Evolutionary conservation across 1,139 yeast genomes (phyloP).

Genomic region (Debaryomyces fabryi): DNA sequence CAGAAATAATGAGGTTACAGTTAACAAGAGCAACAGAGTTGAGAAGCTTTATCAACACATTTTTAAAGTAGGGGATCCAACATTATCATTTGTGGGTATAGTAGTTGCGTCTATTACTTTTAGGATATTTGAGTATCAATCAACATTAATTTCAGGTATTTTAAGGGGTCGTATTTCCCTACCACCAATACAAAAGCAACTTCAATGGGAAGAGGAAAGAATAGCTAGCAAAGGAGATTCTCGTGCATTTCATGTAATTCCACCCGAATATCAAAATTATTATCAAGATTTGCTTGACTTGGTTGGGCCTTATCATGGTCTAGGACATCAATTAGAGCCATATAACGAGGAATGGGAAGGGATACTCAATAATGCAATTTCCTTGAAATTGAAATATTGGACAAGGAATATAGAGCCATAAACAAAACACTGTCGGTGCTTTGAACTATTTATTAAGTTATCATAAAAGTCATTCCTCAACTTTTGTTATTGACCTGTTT

Average conservation of each 20-base stretch:
- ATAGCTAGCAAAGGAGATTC: slow-evolving; percentile 30
- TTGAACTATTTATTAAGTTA: too few relatives aligned
- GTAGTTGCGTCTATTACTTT: slow-evolving; percentile 43
- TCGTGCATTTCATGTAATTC: slow-evolving; percentile 19
- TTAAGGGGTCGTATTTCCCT: slow-evolving; percentile 31
- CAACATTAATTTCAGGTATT: slow-evolving; percentile 36
- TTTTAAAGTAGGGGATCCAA: slow-evolving; percentile 37
- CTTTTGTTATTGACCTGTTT: too few relatives aligned
- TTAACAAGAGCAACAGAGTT: slow-evolving; percentile 22
- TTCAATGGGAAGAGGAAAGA: slow-evolving; percentile 33
- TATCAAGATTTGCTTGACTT: slow-evolving; percentile 24
- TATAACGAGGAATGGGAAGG: slow-evolving; percentile 27
- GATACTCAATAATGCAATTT: slow-evolving; percentile 18
- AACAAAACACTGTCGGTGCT: background rate
- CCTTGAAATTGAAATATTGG: slow-evolving; percentile 21
- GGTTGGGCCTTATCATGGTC: slow-evolving; percentile 22
- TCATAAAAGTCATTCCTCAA: too few relatives aligned
- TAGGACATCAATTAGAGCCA: slow-evolving; percentile 26
- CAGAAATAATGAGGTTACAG: slow-evolving; percentile 21
- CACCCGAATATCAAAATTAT: slow-evolving; percentile 26
- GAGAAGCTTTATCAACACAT: slow-evolving; percentile 40
- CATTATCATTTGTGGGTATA: slow-evolving; percentile 40
- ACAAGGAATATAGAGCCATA: slow-evolving; percentile 5
- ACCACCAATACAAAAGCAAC: slow-evolving; percentile 34
- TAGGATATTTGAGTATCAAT: slow-evolving; percentile 46